phyloP scores from a whole-genome alignment of 2,329 filamentous ascomycete species.

The Epichloe hybrida region DNA sequence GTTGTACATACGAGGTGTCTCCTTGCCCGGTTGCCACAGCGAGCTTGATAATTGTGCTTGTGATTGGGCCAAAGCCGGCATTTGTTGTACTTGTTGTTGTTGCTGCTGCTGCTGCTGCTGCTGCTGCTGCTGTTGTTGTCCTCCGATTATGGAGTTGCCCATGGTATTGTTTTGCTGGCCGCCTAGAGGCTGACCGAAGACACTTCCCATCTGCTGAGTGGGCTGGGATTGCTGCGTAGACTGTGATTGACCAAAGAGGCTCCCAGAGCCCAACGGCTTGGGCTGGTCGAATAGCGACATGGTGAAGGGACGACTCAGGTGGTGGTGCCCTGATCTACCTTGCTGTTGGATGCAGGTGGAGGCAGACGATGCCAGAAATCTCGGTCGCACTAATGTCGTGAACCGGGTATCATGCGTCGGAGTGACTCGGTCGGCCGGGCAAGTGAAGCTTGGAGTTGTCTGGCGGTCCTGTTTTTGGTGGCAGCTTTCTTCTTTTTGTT shows the following conservation, averaged over 20 bases:
- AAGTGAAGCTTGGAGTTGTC: background rate
- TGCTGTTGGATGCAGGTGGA: background rate
- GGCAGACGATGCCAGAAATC: background rate
- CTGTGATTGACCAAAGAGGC: constrained; percentile 26
- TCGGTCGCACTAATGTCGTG: background rate
- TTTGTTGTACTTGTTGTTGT: constrained; percentile 27
- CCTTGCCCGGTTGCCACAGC: constrained; percentile 39
- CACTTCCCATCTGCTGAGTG: constrained; percentile 11
- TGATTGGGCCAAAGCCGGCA: constrained; percentile 29
- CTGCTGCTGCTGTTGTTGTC: constrained; percentile 16
- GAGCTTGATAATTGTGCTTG: constrained; percentile 35
- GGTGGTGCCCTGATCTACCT: constrained; percentile 5
- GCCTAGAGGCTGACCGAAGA: constrained; percentile 19
- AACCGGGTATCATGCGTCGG: background rate
- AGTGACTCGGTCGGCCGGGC: background rate
- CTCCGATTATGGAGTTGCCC: constrained; percentile 16
- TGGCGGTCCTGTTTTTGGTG: background rate
- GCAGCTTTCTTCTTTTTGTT: constrained; percentile 2
- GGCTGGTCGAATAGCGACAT: constrained; percentile 29
- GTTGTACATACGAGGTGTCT: constrained; percentile 31
- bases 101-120: constrained; percentile 10
- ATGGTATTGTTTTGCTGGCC: constrained; percentile 25
- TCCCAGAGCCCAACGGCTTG: constrained; percentile 19
- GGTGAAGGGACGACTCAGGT: background rate
- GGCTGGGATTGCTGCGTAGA: constrained; percentile 19